Conservation (phyloP, 2,329 filamentous ascomycete genomes). For the Ceratocystis harringtonii region DNA sequence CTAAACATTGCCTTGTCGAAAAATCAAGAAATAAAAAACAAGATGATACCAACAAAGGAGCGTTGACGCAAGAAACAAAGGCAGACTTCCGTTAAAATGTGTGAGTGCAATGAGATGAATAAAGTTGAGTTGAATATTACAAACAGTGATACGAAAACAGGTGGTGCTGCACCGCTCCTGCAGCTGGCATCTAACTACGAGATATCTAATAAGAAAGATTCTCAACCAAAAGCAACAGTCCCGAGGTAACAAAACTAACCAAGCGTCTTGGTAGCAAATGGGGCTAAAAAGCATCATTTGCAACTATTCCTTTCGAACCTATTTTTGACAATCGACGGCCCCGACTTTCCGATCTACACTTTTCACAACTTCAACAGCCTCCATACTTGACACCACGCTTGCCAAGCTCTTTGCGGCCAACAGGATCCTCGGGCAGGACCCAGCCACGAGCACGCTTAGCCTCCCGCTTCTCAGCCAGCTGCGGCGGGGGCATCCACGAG, state of each 20-base stretch:
- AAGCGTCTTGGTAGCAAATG: not conserved
- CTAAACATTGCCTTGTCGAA: slow-evolving; percentile 25
- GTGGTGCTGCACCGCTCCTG: not conserved
- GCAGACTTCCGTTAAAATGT: not conserved
- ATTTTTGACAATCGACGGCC: not conserved
- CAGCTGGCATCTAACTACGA: not conserved
- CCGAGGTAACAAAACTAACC: not conserved
- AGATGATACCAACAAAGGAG: slow-evolving; percentile 11
- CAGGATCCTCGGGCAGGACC: slow-evolving; percentile 59
- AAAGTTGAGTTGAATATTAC: not conserved
- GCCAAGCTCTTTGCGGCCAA: slow-evolving; percentile 57
- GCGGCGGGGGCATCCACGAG: slow-evolving; percentile 59
- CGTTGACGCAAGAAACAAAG: too few species aligned
- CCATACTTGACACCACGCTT: slow-evolving; percentile 39
- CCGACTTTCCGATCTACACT: not conserved
- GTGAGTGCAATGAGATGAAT: not conserved
- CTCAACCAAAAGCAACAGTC: not conserved
- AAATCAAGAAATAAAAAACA: slow-evolving; percentile 8
- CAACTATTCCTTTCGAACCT: not conserved
- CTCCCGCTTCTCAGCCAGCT: slow-evolving; percentile 59
- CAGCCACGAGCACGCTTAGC: slow-evolving; percentile 60
- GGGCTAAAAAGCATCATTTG: not conserved
- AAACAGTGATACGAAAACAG: not conserved
- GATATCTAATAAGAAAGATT: slow-evolving; percentile 1
- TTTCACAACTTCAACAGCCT: not conserved